phyloP scores from a whole-genome alignment of 305 asterid species.

The Fraxinus floribunda region DNA sequence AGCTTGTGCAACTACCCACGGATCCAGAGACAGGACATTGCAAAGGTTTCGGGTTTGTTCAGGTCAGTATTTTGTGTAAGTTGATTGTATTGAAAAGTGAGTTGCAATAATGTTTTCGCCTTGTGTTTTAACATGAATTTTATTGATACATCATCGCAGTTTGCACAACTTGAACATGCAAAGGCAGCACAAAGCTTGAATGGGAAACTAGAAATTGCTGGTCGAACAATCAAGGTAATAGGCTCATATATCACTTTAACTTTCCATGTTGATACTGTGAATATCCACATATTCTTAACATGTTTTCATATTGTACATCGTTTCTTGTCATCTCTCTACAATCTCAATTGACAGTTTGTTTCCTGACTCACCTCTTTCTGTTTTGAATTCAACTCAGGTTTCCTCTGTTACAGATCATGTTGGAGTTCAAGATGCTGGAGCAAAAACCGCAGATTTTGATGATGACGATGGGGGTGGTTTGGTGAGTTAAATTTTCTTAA shows the following conservation, averaged over 20 bases:
- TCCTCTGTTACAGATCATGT: constrained; percentile 87
- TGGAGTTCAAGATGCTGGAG: constrained; percentile 80
- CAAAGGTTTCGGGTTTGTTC: constrained; percentile 99
- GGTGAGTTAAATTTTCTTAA: constrained; percentile 47
- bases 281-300: neutral
- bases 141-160: constrained; percentile 40
- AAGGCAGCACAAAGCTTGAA: constrained; percentile 93
- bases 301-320: neutral
- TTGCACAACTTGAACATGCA: constrained; percentile 85
- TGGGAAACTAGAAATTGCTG: constrained; percentile 93
- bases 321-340: neutral
- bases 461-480: constrained; percentile 98
- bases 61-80: constrained; percentile 57
- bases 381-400: neutral
- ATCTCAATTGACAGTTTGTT: neutral
- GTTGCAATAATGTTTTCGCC: neutral
- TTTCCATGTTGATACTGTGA: neutral
- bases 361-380: neutral
- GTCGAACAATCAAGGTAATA: constrained; percentile 84
- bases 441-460: constrained; percentile 98
- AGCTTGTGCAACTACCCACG: constrained; percentile 95
- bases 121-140: neutral
- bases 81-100: neutral
- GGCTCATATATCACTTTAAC: neutral
- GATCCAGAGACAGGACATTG: constrained; percentile 99